A percentile compares a stretch with the other conserved stretches of the same genome.
phyloP scores from a whole-genome alignment of 2,329 filamentous ascomycete genomes.

The Aspergillus fructus region DNA sequence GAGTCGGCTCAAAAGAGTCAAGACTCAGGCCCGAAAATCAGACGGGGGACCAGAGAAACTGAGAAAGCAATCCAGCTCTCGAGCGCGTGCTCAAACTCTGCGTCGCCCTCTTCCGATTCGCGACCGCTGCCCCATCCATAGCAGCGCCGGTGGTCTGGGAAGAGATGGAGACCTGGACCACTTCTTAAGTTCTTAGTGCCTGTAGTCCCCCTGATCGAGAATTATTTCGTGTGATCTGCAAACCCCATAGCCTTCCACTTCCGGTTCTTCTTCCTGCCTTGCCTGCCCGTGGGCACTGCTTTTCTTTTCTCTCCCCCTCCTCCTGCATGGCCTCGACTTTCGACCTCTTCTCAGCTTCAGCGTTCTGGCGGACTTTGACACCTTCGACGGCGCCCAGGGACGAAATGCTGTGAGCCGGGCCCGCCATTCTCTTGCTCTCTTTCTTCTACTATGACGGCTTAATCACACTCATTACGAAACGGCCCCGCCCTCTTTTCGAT shows the following conservation, averaged over 20 bases:
- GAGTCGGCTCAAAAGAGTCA: background rate
- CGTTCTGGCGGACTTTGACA: background rate
- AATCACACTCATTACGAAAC: constrained; percentile 4
- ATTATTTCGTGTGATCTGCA: constrained; percentile 10
- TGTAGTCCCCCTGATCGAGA: constrained; percentile 2
- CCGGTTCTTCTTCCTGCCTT: background rate
- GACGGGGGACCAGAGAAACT: background rate
- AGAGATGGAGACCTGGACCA: background rate
- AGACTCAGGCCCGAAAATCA: background rate
- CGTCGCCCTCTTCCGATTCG: background rate
- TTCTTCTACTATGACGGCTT: background rate
- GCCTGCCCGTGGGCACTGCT: background rate
- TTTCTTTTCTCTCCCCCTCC: background rate
- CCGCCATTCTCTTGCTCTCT: constrained; percentile 1
- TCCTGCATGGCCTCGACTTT: background rate
- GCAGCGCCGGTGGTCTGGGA: background rate
- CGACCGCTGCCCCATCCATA: no score
- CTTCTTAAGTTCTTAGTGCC: background rate
- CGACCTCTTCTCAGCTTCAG: background rate
- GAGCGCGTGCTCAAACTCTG: background rate
- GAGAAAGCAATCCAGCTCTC: background rate
- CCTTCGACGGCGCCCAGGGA: background rate
- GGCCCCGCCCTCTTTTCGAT: constrained; percentile 1
- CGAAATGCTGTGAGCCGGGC: background rate
- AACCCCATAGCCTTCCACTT: constrained; percentile 4